Base-by-base conservation (phyloP, 2,329 filamentous ascomycete species). In the Fusarium temperatum region DNA sequence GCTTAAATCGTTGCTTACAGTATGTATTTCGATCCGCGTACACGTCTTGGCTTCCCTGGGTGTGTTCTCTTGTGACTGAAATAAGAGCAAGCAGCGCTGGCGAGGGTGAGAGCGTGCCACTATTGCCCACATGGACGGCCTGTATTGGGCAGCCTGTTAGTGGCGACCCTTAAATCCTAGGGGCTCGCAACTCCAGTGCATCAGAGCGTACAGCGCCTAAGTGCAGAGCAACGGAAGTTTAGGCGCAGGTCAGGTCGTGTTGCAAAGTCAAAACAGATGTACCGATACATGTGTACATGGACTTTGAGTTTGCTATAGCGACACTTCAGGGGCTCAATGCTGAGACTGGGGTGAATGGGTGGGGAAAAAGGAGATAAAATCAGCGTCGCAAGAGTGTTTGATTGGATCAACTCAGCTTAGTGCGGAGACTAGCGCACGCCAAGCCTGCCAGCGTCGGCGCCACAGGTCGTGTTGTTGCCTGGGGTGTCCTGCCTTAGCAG, bases 381-480 rank as follows among this genome's bases (percentile, higher is more conserved):
- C 78, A 78, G 73, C 67, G 69, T 69, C 50, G 69, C 59, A 20
- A 28, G n/a, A 45, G 17, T 18, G 30, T 55, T 22, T 85, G 82
- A 86, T 86, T 86, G 83, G 85, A 72, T 68, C 65, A 39, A 70
- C 14, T 50, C 24, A 63, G 66, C 68, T 78, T 83, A 84, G 83
- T 79, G 79, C 74, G 45, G 35, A 70, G 74, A 75, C 81, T 84
- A 82, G 76, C 75, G 79, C 78, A 79, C 78, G 79, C 80, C 80
- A 81, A 81, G 79, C 78, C 80, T 81, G 77, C 80, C 80, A 82
- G 80, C 81, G 77, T 75, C 81, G 80, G 81, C 84, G 83, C 84
- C 83, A 85, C 84, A 81, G 77, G 78, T 80, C 79, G 80, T 81
- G 82, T 81, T 79, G 83, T 81, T 84, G 83, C 83, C 84, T 85